These are phyloP conservation scores for Talaromyces sp. DNA, from an alignment of 2,329 filamentous ascomycete species.

Conservation along the genomic window DNA sequence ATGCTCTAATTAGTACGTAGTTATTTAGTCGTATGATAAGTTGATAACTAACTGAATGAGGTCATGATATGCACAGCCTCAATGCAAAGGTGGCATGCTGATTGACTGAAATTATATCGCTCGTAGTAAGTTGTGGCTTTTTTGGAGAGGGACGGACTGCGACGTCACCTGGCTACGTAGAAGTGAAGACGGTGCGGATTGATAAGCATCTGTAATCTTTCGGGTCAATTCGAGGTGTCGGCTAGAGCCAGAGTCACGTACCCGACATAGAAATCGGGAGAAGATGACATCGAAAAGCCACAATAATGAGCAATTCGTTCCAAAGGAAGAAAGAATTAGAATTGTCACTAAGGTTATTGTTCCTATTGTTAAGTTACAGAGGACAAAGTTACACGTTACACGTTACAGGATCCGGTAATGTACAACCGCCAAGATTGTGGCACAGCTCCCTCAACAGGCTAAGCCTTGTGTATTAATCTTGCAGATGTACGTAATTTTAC, in stretches of 20 bases:
- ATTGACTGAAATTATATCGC: slow-evolving; percentile 3
- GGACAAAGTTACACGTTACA: too few species aligned
- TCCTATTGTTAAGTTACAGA: neutral
- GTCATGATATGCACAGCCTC: slow-evolving; percentile 13
- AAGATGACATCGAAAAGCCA: too few species aligned
- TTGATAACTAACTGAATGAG: slow-evolving; percentile 2
- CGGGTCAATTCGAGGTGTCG: neutral
- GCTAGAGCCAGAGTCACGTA: too few species aligned
- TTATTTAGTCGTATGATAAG: neutral
- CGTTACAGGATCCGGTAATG: neutral
- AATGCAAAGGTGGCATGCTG: neutral
- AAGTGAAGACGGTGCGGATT: neutral
- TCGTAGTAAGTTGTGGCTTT: neutral
- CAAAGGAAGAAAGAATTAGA: too few species aligned
- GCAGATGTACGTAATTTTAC: neutral
- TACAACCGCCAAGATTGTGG: neutral
- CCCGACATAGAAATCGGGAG: too few species aligned
- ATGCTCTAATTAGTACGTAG: too few species aligned
- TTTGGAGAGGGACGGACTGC: neutral
- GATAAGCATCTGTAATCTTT: neutral
- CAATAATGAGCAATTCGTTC: too few species aligned
- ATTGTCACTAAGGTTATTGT: too few species aligned
- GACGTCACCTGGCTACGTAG: slow-evolving; percentile 1
- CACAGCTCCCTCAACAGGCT: neutral
- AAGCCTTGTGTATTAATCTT: neutral